These are phyloP conservation scores for Colletotrichum costaricense DNA, from an alignment of 2,329 filamentous ascomycete genomes.

Conservation along the genomic window DNA sequence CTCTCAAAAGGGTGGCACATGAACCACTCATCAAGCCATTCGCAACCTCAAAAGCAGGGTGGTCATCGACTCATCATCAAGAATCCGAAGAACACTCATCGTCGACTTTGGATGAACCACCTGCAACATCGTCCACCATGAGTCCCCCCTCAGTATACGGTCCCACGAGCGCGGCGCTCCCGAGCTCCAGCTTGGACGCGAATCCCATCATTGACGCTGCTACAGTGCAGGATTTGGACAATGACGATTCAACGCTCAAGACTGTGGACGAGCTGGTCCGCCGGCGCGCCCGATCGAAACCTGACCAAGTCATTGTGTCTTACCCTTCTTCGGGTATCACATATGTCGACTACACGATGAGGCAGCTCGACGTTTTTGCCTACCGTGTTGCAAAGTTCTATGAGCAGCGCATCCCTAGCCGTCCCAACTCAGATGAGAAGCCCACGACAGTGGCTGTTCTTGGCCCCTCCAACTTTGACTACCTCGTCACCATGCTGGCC, in stretches of 20 bases:
- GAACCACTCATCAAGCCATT: neutral
- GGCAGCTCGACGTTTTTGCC: constrained; percentile 55
- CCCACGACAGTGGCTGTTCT: constrained; percentile 59
- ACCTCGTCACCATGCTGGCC: constrained; percentile 64
- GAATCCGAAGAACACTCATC: neutral
- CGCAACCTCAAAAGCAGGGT: neutral
- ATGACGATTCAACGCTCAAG: constrained; percentile 38
- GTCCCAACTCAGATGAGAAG: constrained; percentile 39
- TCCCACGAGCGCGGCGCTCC: constrained; percentile 28
- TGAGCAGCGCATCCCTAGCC: constrained; percentile 38
- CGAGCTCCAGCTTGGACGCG: constrained; percentile 18
- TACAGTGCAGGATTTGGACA: neutral
- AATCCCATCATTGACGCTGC: neutral
- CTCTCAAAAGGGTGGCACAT: constrained; percentile 13
- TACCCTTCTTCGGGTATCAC: constrained; percentile 56
- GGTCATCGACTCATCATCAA: constrained; percentile 1
- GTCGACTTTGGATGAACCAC: constrained; percentile 18
- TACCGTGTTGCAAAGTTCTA: constrained; percentile 43
- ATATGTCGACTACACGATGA: constrained; percentile 59
- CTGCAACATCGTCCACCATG: constrained; percentile 20
- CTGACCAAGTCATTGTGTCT: constrained; percentile 49
- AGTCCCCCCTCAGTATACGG: constrained; percentile 35
- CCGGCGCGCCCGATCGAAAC: constrained; percentile 41
- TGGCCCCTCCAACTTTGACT: constrained; percentile 64
- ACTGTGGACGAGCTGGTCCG: constrained; percentile 43